phyloP scores from a whole-genome alignment of 768 basidiomycete genomes.

The Hemileccinum impolitum region DNA sequence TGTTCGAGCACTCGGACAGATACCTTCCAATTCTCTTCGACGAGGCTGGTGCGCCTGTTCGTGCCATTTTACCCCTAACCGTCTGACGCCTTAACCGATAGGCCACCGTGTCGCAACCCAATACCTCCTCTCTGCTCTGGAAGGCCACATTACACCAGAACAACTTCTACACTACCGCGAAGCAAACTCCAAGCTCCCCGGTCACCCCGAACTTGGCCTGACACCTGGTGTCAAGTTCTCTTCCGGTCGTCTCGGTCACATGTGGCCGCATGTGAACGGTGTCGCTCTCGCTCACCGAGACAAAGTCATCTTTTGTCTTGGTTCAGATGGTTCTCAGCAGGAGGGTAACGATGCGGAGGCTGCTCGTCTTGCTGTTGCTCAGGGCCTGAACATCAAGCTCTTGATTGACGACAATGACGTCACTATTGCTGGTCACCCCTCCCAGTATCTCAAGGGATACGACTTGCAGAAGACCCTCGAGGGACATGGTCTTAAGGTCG shows the following conservation, averaged over 20 bases:
- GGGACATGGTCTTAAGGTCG: conserved; percentile 80
- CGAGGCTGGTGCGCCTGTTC: conserved; percentile 63
- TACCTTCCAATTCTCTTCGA: conserved; percentile 74
- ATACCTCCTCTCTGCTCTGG: conserved; percentile 76
- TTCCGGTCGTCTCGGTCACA: conserved; percentile 87
- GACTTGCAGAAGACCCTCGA: conserved; percentile 65
- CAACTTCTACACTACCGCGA: conserved; percentile 84
- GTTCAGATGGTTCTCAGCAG: conserved; percentile 89
- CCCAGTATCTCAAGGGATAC: conserved; percentile 80
- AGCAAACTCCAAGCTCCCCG: conserved; percentile 83
- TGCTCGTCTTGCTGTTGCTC: conserved; percentile 81
- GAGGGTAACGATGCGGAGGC: conserved; percentile 92
- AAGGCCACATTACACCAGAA: conserved; percentile 66
- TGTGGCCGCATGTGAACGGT: conserved; percentile 89
- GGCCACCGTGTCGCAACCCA: conserved; percentile 91
- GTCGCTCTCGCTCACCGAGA: conserved; percentile 75
- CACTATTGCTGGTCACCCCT: conserved; percentile 89
- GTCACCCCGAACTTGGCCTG: conserved; percentile 85
- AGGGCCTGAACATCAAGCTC: conserved; percentile 79
- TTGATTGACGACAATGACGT: conserved; percentile 90
- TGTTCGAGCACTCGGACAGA: conserved; percentile 62
- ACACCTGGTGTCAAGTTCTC: conserved; percentile 94
- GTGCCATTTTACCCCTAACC: background rate
- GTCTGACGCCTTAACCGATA: conserved; percentile 1
- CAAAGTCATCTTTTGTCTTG: conserved; percentile 78